These are phyloP conservation scores for Monosporozyma unispora DNA, from an alignment of 805 yeast genomes.

Conservation along the genomic window DNA sequence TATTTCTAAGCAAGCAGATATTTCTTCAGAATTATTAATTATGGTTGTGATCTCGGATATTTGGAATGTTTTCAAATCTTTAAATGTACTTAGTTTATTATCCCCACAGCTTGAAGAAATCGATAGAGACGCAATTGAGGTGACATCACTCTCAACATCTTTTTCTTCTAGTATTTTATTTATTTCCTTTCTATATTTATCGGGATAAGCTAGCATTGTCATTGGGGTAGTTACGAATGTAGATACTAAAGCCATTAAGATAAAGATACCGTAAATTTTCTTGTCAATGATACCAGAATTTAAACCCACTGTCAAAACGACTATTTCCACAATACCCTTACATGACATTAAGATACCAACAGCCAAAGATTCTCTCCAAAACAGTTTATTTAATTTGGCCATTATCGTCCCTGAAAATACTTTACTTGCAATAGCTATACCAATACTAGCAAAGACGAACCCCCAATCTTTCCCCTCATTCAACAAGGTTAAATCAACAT, in stretches of 20 bases:
- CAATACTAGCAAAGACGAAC: constrained; percentile 57
- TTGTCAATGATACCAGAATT: constrained; percentile 58
- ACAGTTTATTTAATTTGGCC: constrained; percentile 51
- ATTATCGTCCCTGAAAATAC: constrained; percentile 58
- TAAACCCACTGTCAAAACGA: constrained; percentile 65
- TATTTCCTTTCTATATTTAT: constrained; percentile 45
- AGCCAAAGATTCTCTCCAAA: constrained; percentile 65
- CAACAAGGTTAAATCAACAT: constrained; percentile 55
- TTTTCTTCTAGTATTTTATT: constrained; percentile 22
- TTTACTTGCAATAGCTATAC: constrained; percentile 61
- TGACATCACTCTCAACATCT: constrained; percentile 3
- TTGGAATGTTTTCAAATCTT: constrained; percentile 14
- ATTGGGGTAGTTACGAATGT: constrained; percentile 77
- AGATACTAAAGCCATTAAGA: constrained; percentile 71
- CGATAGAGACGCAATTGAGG: background rate
- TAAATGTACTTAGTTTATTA: constrained; percentile 10
- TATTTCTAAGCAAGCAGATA: constrained; percentile 25
- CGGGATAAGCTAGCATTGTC: constrained; percentile 54
- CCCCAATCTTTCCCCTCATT: constrained; percentile 70
- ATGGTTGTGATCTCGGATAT: constrained; percentile 17
- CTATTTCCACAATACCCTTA: constrained; percentile 81
- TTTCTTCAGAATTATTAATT: constrained; percentile 24
- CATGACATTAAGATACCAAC: constrained; percentile 82
- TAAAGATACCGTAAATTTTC: constrained; percentile 68
- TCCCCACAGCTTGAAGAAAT: background rate